Conservation (phyloP, 2,329 filamentous ascomycete genomes). For the Neonectria neomacrospora region DNA sequence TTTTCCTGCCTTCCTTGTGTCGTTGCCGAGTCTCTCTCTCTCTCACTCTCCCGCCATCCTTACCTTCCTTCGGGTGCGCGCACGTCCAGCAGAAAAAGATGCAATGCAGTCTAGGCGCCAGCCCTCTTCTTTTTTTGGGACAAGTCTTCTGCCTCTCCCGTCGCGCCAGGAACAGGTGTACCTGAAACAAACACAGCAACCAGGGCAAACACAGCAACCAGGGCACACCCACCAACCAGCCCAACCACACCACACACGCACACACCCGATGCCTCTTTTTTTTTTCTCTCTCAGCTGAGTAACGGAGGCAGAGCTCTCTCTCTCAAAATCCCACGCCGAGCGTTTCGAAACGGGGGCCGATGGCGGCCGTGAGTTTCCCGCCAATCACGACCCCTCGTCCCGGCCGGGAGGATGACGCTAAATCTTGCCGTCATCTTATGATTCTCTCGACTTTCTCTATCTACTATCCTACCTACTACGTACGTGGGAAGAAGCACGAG, state of each 20-base stretch:
- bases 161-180: slow-evolving; percentile 27
- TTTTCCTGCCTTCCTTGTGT: slow-evolving; percentile 1
- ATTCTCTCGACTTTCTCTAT: slow-evolving; percentile 18
- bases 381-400: slow-evolving; percentile 29
- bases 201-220: slow-evolving; percentile 16
- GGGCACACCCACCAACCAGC: slow-evolving; percentile 12
- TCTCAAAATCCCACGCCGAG: slow-evolving; percentile 32
- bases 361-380: slow-evolving; percentile 32
- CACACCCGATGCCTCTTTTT: slow-evolving; percentile 3
- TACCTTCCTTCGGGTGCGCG: slow-evolving; percentile 10
- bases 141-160: slow-evolving; percentile 21
- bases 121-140: slow-evolving; percentile 17
- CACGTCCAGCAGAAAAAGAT: neutral
- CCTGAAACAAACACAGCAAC: slow-evolving; percentile 28
- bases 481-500: neutral
- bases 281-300: slow-evolving; percentile 1
- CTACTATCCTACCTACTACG: too few relatives aligned
- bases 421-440: slow-evolving; percentile 36
- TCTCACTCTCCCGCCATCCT: slow-evolving; percentile 15
- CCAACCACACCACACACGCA: slow-evolving; percentile 8
- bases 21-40: slow-evolving; percentile 6
- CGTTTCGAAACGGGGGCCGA: slow-evolving; percentile 41
- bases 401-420: slow-evolving; percentile 19
- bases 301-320: neutral
- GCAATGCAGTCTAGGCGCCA: neutral